phyloP scores from a whole-genome alignment of 768 basidiomycete genomes.

The Naganishia onofrii region DNA sequence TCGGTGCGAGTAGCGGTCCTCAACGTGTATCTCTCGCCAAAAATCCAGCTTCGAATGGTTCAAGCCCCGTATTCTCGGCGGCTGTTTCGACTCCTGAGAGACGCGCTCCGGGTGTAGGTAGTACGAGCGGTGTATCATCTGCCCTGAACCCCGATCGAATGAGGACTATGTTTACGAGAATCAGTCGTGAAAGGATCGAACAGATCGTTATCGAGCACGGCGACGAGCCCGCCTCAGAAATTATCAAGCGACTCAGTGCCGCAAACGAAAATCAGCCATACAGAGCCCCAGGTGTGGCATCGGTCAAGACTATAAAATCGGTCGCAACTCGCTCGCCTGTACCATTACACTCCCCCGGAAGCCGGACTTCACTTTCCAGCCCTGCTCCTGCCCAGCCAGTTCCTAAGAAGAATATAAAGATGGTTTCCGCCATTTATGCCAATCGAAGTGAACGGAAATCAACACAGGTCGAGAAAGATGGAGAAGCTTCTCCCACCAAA shows the following conservation, averaged over 20 bases:
- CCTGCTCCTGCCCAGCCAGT: background rate
- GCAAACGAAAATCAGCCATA: background rate
- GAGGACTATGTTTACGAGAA: background rate
- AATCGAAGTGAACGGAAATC: slow-evolving; percentile 35
- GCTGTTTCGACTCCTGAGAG: slow-evolving; percentile 22
- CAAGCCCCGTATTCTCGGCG: slow-evolving; percentile 3
- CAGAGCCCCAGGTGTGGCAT: background rate
- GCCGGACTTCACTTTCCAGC: background rate
- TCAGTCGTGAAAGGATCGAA: slow-evolving; percentile 3
- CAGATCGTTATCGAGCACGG: slow-evolving; percentile 15
- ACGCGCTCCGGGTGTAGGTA: background rate
- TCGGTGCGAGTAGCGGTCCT: slow-evolving; percentile 8
- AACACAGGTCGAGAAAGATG: background rate
- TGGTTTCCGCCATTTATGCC: slow-evolving; percentile 46
- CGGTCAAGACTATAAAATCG: slow-evolving; percentile 9
- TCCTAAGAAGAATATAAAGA: slow-evolving; percentile 29
- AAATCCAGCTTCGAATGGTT: background rate
- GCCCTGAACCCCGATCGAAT: background rate
- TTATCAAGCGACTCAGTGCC: slow-evolving; percentile 1
- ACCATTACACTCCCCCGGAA: background rate
- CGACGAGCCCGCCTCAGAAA: background rate
- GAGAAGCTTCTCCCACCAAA: slow-evolving; percentile 8
- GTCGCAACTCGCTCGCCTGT: slow-evolving; percentile 2
- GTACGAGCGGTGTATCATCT: background rate
- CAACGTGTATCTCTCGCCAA: background rate